Evolutionary conservation across 345 rosid genomes (phyloP), one percentile per base, ranked within the genome.

Genomic region (Lagerstroemia speciosa): DNA sequence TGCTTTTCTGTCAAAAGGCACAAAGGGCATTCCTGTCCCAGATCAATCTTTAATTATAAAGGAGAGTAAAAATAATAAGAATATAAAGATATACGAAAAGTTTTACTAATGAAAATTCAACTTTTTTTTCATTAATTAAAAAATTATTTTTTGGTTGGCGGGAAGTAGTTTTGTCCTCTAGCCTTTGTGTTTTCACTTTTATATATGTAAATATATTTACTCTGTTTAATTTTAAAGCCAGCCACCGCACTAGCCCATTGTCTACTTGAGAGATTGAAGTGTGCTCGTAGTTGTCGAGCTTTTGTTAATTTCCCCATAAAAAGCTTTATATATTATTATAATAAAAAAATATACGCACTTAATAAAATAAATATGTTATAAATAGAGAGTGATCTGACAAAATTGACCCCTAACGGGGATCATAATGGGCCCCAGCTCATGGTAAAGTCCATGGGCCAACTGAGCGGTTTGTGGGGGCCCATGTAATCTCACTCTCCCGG

Each of bases 1-100:
- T 41, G 62, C 61, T 32, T 43, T 53, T 65, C 60, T 62, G 72
- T 27, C 45, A 31, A 61, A 64, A 33, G 60, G 24, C 34, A 33
- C 37, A 31, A 41, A 41, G 72, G 60, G 65, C 55, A 62, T 69
- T 22, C 67, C 72, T 69, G 72, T 69, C 64, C 27, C 72, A 30
- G 22, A 52, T 17, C 14, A 41, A 41, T n/a, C n/a, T n/a, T n/a
- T n/a, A n/a, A n/a, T n/a, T n/a, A n/a, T n/a, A n/a, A n/a, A n/a
- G n/a, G n/a, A n/a, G n/a, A n/a, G n/a, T n/a, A n/a, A n/a, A n/a
- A n/a, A n/a, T n/a, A n/a, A n/a, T n/a, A 41, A 41, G 14, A 41
- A 41, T 41, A 41, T 36, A n/a, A n/a, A n/a, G n/a, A n/a, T n/a
- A n/a, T n/a, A n/a, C n/a, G n/a, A n/a, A n/a, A n/a, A n/a, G n/a